Evolutionary conservation across 495 filamentous ascomycete species (phyloP), one percentile per base, ranked within the genome.

Genomic region (Penicillium canescens): DNA sequence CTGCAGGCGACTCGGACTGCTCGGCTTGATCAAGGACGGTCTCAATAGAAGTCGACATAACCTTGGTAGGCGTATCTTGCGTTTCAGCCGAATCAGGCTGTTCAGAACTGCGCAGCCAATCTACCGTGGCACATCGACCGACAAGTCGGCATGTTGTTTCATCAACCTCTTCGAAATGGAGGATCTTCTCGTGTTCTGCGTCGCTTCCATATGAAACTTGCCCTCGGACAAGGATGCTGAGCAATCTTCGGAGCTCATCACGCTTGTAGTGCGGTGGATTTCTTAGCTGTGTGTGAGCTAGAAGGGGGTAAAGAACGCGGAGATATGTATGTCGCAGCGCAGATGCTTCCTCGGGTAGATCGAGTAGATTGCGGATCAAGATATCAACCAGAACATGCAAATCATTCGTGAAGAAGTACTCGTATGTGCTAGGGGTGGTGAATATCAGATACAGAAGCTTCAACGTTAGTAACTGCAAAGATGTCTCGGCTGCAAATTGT

Each of bases 351-450:
- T 88, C 85, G 0, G 93, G 92, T 5, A 98, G 80, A 66, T 98
- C 94, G 35, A 98, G 83, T 11, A 98, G 78, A 59, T 98, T 98
- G 34, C 94, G 91, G 50, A 98, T 90, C 47, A 98, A 89, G 62
- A 98, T 93, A 62, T 98, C 94, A 37, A 98, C 82, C 12, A 98
- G 82, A 11, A 98, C 94, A 38, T 90, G 89, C 7, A 98, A 79
- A 63, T 98, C 94, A 68, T 98, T 98, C 16, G 90, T 96, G 64
- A 96, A 98, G 69, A 98, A 98, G 69, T 98, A 98, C 68, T 98
- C 94, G 69, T 92, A 88, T 1, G 95, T 98, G 24, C 88, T 82
- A 4, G 83, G 82, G 11, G 90, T 97, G 9, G 91, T 96, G 72
- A 98, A 98, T 9, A 98, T 81, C 37, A 98, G 83, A 69, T 96